Evolutionary conservation across 1,284 basidiomycete species (phyloP), one percentile per base, ranked within the genome.

Genomic region (Ganoderma resinaceum): DNA sequence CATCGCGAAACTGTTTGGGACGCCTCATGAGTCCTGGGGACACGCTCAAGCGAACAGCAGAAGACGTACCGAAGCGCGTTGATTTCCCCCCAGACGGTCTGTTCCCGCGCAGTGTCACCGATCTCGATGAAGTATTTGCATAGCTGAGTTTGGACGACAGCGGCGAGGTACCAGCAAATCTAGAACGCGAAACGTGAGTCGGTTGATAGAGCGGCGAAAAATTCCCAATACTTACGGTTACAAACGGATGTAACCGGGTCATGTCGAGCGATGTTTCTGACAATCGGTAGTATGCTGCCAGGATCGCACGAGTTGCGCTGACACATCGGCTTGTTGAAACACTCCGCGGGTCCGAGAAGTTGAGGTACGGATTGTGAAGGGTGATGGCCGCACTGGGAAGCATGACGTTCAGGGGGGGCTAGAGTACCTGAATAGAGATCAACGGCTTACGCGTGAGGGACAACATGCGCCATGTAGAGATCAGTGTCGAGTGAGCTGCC

Each of bases 151-250:
- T 93, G 90, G 11, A 95, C 91, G 5, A 92, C 92, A 31, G 93
- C 93, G 6, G 93, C 93, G 23, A 95, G 86, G 78, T 95, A 95
- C 93, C 93, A 95, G 76, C 93, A 94, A 62, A 95, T 94, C 93
- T 95, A 72, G 16, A 62, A 2, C 60, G 7, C 33, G 37, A 65
- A 55, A 29, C 35, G 43, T 66, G 37, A 72, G 57, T 35, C 49
- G 16, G 55, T 18, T 8, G 35, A 31, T 29, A 46, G 40, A 40
- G 26, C 16, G n/a, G 53, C 38, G 1, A 43, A 61, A 37, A 18
- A 35, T 3, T n/a, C n/a, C 49, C 58, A 68, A 29, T 11, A 78
- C 91, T 69, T 76, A 94, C 93, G 71, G 90, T 90, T 23, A 91
- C 90, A 75, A 93, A 93, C 14, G 93, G 93, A 80, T 95, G 93